These are phyloP conservation scores for Alternaria panax DNA, from an alignment of 2,329 filamentous ascomycete species.

Conservation along the genomic window DNA sequence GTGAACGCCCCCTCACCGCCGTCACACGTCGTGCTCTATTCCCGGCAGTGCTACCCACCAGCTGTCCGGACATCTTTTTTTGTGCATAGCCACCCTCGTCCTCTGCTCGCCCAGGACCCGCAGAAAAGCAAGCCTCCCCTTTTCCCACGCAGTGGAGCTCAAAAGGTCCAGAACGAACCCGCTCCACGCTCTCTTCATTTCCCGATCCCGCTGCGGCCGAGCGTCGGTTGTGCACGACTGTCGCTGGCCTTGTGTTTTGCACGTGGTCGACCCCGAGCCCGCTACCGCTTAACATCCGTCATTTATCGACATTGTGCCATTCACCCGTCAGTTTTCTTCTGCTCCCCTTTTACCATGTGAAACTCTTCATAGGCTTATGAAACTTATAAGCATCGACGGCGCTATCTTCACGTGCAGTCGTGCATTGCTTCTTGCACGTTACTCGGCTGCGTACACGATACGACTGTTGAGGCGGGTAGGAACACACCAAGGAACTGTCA, in stretches of 20 bases:
- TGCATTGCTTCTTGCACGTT: conserved; percentile 3
- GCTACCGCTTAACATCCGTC: conserved; percentile 14
- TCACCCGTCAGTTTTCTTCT: conserved; percentile 9
- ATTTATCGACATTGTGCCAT: conserved; percentile 27
- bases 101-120: conserved; percentile 8
- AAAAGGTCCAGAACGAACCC: conserved; percentile 25
- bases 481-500: conserved; percentile 12
- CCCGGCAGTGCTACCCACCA: background rate
- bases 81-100: background rate
- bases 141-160: conserved; percentile 23
- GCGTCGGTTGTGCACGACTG: conserved; percentile 35
- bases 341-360: conserved; percentile 10
- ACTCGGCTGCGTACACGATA: background rate
- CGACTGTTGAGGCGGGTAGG: conserved; percentile 15
- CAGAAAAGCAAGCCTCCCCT: conserved; percentile 21
- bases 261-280: conserved; percentile 20
- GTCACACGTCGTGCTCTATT: background rate
- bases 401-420: background rate
- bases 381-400: conserved; percentile 4
- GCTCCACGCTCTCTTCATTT: conserved; percentile 40
- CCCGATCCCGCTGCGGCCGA: conserved; percentile 39
- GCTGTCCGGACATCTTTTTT: background rate
- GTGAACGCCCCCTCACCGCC: background rate
- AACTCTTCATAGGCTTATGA: background rate
- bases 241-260: conserved; percentile 25